Evolutionary conservation across 2,329 filamentous ascomycete species (phyloP).

Genomic region (Tolypocladium nubicola): DNA sequence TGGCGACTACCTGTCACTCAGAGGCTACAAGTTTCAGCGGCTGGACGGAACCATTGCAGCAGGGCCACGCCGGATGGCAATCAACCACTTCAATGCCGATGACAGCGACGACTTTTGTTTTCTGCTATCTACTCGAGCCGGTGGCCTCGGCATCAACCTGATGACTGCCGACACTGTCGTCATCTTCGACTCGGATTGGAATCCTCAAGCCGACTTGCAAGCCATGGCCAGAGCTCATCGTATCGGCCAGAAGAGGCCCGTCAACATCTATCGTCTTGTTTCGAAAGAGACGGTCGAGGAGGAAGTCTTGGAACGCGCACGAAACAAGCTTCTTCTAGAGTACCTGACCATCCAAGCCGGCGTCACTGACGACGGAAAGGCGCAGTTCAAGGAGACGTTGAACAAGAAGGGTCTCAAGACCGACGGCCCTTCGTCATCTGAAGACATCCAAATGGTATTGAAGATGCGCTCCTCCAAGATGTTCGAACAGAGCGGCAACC

Average conservation of each 20-base stretch:
- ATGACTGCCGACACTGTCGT: conserved; percentile 99
- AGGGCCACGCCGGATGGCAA: conserved; percentile 78
- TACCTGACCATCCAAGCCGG: conserved; percentile 96
- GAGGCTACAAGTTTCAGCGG: conserved; percentile 91
- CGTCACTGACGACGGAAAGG: conserved; percentile 89
- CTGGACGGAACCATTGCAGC: conserved; percentile 92
- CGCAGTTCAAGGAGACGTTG: conserved; percentile 63
- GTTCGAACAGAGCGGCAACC: conserved; percentile 96
- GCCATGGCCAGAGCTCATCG: conserved; percentile 97
- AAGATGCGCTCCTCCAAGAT: conserved; percentile 98
- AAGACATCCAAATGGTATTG: conserved; percentile 91
- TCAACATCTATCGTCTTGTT: conserved; percentile 91
- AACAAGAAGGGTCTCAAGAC: conserved; percentile 65
- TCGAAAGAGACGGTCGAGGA: conserved; percentile 98
- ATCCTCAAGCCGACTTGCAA: conserved; percentile 93
- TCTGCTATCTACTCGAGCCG: conserved; percentile 85
- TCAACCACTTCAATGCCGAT: conserved; percentile 97
- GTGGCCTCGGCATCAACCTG: conserved; percentile 95
- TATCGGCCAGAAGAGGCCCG: conserved; percentile 91
- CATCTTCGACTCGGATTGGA: conserved; percentile 98
- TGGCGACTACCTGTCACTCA: conserved; percentile 82
- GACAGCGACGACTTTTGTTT: conserved; percentile 96
- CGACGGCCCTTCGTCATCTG: conserved; percentile 78
- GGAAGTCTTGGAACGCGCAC: conserved; percentile 88
- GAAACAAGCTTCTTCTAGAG: conserved; percentile 94